Conservation (phyloP, 179 eudicot species). For the Silene coronaria region DNA sequence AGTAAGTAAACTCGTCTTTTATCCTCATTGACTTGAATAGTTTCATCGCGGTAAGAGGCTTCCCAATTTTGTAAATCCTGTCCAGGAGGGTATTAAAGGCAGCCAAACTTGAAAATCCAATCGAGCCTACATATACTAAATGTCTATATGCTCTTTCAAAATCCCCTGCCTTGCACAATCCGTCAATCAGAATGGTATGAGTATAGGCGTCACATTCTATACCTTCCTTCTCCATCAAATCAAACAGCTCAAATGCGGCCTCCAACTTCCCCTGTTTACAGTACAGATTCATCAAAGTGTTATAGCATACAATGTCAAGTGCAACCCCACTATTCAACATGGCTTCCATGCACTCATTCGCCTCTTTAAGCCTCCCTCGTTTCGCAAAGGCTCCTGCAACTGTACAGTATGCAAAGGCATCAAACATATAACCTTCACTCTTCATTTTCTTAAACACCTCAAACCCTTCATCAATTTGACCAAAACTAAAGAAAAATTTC, state of each 20-base stretch:
- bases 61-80: constrained; percentile 52
- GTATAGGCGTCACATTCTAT: constrained; percentile 55
- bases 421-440: constrained; percentile 61
- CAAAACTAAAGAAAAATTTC: constrained; percentile 57
- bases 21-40: constrained; percentile 45
- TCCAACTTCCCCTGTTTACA: constrained; percentile 58
- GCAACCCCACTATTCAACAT: constrained; percentile 55
- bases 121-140: constrained; percentile 33
- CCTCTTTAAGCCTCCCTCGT: constrained; percentile 45
- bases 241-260: constrained; percentile 43
- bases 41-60: constrained; percentile 48
- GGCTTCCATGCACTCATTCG: constrained; percentile 41
- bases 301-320: constrained; percentile 55
- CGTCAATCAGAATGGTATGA: constrained; percentile 63
- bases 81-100: constrained; percentile 60
- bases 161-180: constrained; percentile 60
- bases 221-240: constrained; percentile 50
- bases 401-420: constrained; percentile 72
- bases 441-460: constrained; percentile 63
- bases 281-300: constrained; percentile 59
- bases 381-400: constrained; percentile 60
- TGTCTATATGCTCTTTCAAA: constrained; percentile 47
- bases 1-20: constrained; percentile 70
- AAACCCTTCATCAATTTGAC: constrained; percentile 49
- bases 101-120: constrained; percentile 49